phyloP scores from a whole-genome alignment of 2,329 filamentous ascomycete species.

The Aspergillus quadricinctus region DNA sequence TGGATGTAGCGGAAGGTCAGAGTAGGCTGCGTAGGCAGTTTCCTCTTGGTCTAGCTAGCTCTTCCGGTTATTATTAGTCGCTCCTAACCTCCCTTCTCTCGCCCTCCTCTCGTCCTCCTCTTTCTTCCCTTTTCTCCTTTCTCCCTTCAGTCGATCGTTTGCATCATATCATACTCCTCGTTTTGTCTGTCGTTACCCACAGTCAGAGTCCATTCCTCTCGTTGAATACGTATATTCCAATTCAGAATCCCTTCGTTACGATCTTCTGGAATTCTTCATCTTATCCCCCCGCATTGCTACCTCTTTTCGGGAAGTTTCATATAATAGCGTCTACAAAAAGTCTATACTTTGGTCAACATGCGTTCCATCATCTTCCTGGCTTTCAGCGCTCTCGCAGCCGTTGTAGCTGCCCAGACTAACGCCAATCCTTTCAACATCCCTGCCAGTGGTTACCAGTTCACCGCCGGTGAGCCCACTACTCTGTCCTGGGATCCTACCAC shows the following conservation, averaged over 20 bases:
- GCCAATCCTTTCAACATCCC: conserved; percentile 49
- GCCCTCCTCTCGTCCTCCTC: conserved; percentile 1
- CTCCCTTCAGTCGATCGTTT: not conserved
- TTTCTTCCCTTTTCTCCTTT: not conserved
- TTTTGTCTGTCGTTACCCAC: not conserved
- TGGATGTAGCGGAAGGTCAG: not conserved
- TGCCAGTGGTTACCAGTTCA: conserved; percentile 39
- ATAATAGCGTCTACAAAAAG: not conserved
- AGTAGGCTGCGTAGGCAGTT: not conserved
- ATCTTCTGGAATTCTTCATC: not conserved
- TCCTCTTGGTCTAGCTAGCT: not conserved
- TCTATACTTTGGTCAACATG: conserved; percentile 35
- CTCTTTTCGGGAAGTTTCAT: not conserved
- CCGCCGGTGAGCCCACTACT: conserved; percentile 43
- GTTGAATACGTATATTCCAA: not conserved
- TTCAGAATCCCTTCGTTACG: not conserved
- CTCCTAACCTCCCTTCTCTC: not conserved
- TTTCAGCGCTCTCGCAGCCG: conserved; percentile 43
- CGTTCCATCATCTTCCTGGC: conserved; percentile 41
- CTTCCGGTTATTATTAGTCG: not conserved
- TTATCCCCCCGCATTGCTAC: not conserved
- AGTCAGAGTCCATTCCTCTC: conserved; percentile 1
- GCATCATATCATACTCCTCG: not conserved
- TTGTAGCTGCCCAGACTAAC: conserved; percentile 38
- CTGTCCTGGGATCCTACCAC: conserved; percentile 50